Conservation (phyloP, 495 filamentous ascomycete genomes). For the Trichodelitschia bisporula region DNA sequence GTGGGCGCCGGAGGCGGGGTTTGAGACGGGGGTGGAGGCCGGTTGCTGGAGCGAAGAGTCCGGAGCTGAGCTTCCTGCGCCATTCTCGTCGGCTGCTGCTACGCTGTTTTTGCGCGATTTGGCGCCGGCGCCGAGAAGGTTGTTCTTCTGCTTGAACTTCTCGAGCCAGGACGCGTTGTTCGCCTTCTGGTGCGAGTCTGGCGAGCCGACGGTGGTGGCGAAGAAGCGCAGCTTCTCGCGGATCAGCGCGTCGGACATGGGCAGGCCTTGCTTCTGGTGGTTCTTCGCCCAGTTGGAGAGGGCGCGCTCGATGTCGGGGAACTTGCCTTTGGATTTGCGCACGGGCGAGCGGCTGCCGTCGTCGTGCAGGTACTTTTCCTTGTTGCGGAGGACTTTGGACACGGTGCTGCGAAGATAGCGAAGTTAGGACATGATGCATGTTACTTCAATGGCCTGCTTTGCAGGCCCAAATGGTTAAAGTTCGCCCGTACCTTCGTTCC, state of each 20-base stretch:
- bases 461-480: no score
- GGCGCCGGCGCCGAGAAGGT: slow-evolving; percentile 36
- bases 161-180: slow-evolving; percentile 67
- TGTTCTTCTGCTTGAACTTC: slow-evolving; percentile 90
- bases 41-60: no score
- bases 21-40: slow-evolving; percentile 11
- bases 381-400: slow-evolving; percentile 88
- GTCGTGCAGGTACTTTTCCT: slow-evolving; percentile 89
- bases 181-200: slow-evolving; percentile 53
- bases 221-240: slow-evolving; percentile 75
- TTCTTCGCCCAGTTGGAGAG: slow-evolving; percentile 73
- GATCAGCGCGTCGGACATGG: slow-evolving; percentile 62
- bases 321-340: slow-evolving; percentile 73
- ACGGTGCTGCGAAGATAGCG: slow-evolving; percentile 45
- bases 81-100: slow-evolving; percentile 15
- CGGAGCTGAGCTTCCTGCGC: neutral
- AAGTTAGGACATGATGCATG: no score
- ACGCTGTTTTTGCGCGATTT: slow-evolving; percentile 43
- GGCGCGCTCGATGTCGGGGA: slow-evolving; percentile 88
- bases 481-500: slow-evolving; percentile 98
- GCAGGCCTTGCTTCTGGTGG: slow-evolving; percentile 44
- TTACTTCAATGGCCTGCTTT: no score
- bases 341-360: slow-evolving; percentile 73
- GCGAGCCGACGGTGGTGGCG: slow-evolving; percentile 45
- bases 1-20: slow-evolving; percentile 23